phyloP scores from a whole-genome alignment of 495 filamentous ascomycete genomes.

The Annulohypoxylon bovei region DNA sequence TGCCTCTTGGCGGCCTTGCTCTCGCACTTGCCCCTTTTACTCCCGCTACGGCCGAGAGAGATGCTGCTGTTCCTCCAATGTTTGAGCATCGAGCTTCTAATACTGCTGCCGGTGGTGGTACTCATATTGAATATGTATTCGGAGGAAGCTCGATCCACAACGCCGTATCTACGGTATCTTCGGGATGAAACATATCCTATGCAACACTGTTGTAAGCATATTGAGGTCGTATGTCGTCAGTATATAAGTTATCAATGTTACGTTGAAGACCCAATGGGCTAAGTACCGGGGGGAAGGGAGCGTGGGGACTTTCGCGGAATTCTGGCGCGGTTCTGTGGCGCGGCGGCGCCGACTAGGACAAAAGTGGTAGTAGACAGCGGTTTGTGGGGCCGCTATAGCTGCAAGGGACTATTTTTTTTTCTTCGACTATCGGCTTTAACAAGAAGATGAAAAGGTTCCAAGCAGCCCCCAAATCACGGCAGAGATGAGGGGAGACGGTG shows the following conservation, averaged over 20 bases:
- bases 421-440: neutral
- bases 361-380: constrained; percentile 19
- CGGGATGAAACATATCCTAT: constrained; percentile 11
- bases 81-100: constrained; percentile 29
- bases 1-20: constrained; percentile 14
- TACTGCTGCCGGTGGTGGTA: constrained; percentile 14
- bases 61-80: constrained; percentile 33
- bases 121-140: constrained; percentile 22
- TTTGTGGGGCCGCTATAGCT: constrained; percentile 28
- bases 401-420: constrained; percentile 36
- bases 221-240: neutral
- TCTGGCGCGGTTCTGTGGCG: neutral
- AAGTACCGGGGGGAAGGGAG: constrained; percentile 3
- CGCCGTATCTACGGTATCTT: neutral
- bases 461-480: neutral
- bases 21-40: constrained; percentile 17
- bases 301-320: neutral
- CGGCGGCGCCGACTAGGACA: constrained; percentile 5
- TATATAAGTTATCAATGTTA: constrained; percentile 6
- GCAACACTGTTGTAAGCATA: neutral
- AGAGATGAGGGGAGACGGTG: neutral
- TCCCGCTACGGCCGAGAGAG: constrained; percentile 27
- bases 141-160: neutral
- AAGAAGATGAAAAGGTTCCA: neutral
- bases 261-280: neutral